Conservation (phyloP, 371 early-diverging fungal genomes). For the Mucor velutinosus region DNA sequence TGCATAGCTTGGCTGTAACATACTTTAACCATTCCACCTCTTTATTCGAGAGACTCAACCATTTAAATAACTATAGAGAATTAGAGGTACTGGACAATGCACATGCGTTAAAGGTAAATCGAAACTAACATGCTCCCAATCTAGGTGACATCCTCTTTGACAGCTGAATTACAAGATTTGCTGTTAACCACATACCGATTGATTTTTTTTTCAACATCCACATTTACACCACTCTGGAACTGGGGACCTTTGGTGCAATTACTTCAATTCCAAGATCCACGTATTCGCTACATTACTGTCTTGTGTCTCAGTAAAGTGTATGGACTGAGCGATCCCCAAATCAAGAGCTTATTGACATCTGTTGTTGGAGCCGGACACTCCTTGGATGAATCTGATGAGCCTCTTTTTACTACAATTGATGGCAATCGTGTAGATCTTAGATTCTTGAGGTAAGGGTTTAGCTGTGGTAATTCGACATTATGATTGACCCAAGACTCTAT, state of each 20-base stretch:
- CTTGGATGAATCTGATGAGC: constrained; percentile 33
- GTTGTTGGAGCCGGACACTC: constrained; percentile 23
- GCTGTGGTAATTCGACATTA: no score
- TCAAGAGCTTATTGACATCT: constrained; percentile 27
- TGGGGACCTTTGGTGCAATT: constrained; percentile 66
- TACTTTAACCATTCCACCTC: constrained; percentile 60
- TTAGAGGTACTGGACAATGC: neutral
- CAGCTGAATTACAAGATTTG: constrained; percentile 47
- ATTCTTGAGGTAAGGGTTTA: constrained; percentile 41
- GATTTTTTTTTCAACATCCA: constrained; percentile 53
- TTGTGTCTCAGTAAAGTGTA: constrained; percentile 60
- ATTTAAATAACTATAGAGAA: constrained; percentile 13
- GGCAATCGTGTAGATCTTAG: constrained; percentile 42
- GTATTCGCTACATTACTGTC: constrained; percentile 54
- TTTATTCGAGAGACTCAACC: constrained; percentile 54
- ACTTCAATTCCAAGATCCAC: constrained; percentile 46
- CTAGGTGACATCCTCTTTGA: constrained; percentile 17
- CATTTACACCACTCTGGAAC: constrained; percentile 65
- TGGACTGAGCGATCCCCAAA: constrained; percentile 54
- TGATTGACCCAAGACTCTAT: neutral
- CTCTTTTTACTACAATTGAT: constrained; percentile 36
- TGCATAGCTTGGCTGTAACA: constrained; percentile 59
- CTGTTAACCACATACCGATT: constrained; percentile 66
- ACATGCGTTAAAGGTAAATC: neutral
- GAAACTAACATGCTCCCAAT: neutral